These are phyloP conservation scores for Backusella mclennaniae DNA, from an alignment of 192 early-diverging fungal species.

Conservation along the genomic window DNA sequence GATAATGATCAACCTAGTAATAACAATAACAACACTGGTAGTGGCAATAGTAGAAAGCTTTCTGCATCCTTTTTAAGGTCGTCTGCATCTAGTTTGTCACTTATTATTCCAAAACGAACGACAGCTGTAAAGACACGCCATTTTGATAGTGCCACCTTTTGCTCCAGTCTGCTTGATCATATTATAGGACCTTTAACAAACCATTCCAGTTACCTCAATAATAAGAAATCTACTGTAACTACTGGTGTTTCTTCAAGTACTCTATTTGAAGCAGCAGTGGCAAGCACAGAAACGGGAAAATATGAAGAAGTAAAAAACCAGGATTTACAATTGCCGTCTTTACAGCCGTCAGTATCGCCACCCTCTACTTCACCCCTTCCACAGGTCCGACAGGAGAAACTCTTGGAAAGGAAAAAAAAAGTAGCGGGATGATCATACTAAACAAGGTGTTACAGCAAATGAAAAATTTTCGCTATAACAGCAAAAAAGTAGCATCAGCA, in stretches of 20 bases:
- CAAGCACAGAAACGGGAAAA: not conserved
- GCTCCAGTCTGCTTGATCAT: not conserved
- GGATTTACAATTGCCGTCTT: not conserved
- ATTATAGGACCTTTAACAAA: not conserved
- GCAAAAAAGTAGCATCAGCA: not conserved
- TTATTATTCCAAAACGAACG: conserved; percentile 7
- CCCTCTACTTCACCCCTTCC: not conserved
- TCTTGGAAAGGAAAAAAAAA: not conserved
- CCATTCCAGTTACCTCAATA: not conserved
- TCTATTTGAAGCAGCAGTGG: not conserved
- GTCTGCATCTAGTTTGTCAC: conserved; percentile 16
- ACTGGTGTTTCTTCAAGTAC: not conserved
- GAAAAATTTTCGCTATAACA: not conserved
- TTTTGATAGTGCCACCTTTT: not conserved
- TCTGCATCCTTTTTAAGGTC: conserved; percentile 14
- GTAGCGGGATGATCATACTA: not conserved
- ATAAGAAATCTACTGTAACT: not conserved
- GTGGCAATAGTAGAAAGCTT: not conserved
- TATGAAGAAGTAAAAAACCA: not conserved
- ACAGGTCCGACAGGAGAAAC: not conserved
- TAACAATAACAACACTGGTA: not conserved
- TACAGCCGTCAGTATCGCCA: not conserved
- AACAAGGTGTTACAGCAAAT: not conserved
- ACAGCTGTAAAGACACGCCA: not conserved
- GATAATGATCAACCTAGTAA: not conserved